A percentile compares a stretch with the other conserved stretches of the same genome.
Evolutionary conservation across 2,329 filamentous ascomycete genomes (phyloP).

Genomic region (Stromatinia cepivora): DNA sequence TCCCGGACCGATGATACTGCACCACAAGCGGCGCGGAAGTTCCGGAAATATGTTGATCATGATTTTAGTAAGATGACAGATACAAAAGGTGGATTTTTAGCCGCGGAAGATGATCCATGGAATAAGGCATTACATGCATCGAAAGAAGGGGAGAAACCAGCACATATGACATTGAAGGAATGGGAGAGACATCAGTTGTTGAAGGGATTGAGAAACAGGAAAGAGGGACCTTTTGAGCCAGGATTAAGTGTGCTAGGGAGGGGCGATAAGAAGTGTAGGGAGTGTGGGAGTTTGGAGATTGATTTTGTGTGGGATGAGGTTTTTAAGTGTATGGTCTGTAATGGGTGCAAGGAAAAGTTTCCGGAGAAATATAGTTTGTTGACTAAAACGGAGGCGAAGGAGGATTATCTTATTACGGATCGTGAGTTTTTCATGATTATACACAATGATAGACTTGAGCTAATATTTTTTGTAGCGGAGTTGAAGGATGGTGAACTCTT

Average conservation of each 20-base stretch:
- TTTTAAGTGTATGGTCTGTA: constrained; percentile 74
- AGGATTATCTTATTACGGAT: constrained; percentile 94
- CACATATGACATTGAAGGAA: constrained; percentile 84
- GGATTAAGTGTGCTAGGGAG: constrained; percentile 74
- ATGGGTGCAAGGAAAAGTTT: constrained; percentile 79
- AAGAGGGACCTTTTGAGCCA: constrained; percentile 83
- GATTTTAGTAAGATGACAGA: constrained; percentile 98
- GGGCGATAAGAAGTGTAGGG: constrained; percentile 71
- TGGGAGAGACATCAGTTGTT: constrained; percentile 86
- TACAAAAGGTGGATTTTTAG: constrained; percentile 93
- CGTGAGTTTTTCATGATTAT: constrained; percentile 53
- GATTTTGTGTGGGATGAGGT: constrained; percentile 94
- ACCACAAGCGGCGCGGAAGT: constrained; percentile 74
- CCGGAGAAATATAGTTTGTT: constrained; percentile 93
- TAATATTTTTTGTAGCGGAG: constrained; percentile 60
- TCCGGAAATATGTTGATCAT: constrained; percentile 94
- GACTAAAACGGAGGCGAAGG: constrained; percentile 93
- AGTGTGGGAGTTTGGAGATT: constrained; percentile 82
- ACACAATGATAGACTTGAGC: background rate
- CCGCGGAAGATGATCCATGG: constrained; percentile 85
- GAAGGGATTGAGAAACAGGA: constrained; percentile 68
- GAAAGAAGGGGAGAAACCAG: constrained; percentile 66
- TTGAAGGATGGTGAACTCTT: constrained; percentile 84
- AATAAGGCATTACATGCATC: constrained; percentile 71
- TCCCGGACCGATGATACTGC: constrained; percentile 30